phyloP scores from a whole-genome alignment of 2,329 filamentous ascomycete genomes.

The Fusarium liriodendri region DNA sequence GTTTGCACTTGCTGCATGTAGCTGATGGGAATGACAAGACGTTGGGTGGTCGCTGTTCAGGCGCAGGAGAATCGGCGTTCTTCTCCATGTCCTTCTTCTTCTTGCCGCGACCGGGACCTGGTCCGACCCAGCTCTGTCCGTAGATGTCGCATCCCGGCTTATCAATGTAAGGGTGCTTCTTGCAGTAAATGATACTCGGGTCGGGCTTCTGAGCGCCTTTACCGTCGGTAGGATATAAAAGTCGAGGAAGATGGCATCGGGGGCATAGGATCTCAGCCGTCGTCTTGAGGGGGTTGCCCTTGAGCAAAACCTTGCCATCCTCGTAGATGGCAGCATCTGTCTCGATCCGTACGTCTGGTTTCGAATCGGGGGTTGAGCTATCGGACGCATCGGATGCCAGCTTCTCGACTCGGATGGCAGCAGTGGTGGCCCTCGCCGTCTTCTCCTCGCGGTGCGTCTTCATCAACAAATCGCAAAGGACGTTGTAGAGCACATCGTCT shows the following conservation, averaged over 20 bases:
- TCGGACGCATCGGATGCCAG: slow-evolving; percentile 67
- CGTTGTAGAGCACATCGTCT: slow-evolving; percentile 80
- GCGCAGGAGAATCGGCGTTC: slow-evolving; percentile 61
- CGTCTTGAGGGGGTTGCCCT: slow-evolving; percentile 78
- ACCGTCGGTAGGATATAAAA: slow-evolving; percentile 79
- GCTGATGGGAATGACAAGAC: slow-evolving; percentile 73
- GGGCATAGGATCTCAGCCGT: slow-evolving; percentile 79
- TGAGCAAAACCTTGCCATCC: slow-evolving; percentile 74
- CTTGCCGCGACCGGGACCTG: slow-evolving; percentile 76
- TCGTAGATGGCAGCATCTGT: slow-evolving; percentile 78
- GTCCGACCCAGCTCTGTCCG: slow-evolving; percentile 82
- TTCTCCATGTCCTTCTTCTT: slow-evolving; percentile 83
- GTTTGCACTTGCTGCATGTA: slow-evolving; percentile 75
- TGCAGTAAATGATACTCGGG: slow-evolving; percentile 79
- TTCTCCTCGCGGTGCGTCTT: slow-evolving; percentile 84
- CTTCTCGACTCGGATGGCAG: slow-evolving; percentile 74
- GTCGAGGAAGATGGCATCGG: slow-evolving; percentile 78
- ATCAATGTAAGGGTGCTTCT: slow-evolving; percentile 81
- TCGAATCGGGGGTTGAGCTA: slow-evolving; percentile 62
- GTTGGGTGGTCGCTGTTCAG: slow-evolving; percentile 69
- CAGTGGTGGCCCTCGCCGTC: slow-evolving; percentile 73
- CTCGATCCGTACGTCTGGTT: slow-evolving; percentile 68
- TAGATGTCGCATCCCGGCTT: slow-evolving; percentile 84
- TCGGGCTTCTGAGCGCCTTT: slow-evolving; percentile 74
- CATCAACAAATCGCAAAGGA: slow-evolving; percentile 79